Evolutionary conservation across 78 protist genomes (phyloP).

Genomic region (slime mould (Dictyostelium discoideum)): DNA sequence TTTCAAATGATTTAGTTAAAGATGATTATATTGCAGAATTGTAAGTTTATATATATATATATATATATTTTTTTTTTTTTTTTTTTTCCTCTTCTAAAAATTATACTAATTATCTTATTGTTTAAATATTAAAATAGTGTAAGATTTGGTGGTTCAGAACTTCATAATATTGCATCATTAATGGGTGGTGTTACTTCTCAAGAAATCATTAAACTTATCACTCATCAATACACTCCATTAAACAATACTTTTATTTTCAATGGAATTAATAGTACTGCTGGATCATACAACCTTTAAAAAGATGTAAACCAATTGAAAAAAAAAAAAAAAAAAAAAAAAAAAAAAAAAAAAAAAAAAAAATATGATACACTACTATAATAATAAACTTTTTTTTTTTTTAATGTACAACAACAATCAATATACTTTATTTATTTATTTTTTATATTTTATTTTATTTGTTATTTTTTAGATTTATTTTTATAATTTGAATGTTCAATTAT

Average conservation of each 20-base stretch:
- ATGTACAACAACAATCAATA: background rate
- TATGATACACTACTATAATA: background rate
- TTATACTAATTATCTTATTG: background rate
- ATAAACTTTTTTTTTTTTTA: no score
- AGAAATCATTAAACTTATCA: conserved; percentile 90
- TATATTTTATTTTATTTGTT: no score
- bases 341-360: background rate
- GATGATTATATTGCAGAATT: conserved; percentile 84
- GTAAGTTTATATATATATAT: conserved; percentile 51
- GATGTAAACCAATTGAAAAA: background rate
- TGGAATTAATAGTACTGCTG: conserved; percentile 84
- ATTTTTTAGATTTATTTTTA: background rate
- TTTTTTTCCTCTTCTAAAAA: background rate
- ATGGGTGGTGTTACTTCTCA: conserved; percentile 93
- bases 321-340: background rate
- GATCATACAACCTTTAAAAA: conserved; percentile 18
- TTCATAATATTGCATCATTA: conserved; percentile 88
- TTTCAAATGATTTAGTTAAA: conserved; percentile 18
- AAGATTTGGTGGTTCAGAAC: conserved; percentile 87
- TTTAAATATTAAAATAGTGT: background rate
- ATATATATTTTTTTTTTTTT: background rate
- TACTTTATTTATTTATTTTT: background rate
- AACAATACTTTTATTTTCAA: conserved; percentile 87
- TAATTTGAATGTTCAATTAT: conserved; percentile 9
- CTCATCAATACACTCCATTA: conserved; percentile 91